Conservation (phyloP, 192 early-diverging fungal species). For the Ambispora gerdemannii region DNA sequence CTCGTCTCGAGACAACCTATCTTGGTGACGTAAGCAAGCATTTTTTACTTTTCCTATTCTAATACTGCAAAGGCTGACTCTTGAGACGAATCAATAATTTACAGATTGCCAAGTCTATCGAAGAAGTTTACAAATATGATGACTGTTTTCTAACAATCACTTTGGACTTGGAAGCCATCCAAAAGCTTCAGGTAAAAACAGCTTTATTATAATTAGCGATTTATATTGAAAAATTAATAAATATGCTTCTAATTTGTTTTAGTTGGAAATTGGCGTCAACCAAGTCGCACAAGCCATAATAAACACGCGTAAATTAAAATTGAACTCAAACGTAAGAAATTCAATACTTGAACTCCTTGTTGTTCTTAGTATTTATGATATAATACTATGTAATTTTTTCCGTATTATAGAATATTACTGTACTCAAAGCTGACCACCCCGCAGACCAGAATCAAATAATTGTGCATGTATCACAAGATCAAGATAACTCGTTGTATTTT, state of each 20-base stretch:
- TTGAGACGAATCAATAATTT: neutral
- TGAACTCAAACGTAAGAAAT: conserved; percentile 56
- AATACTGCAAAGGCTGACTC: too few species aligned
- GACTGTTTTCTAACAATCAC: conserved; percentile 77
- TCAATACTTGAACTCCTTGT: too few species aligned
- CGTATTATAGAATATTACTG: conserved; percentile 54
- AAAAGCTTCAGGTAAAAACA: conserved; percentile 63
- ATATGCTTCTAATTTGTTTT: too few species aligned
- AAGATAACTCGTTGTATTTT: conserved; percentile 60
- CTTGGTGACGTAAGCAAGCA: conserved; percentile 61
- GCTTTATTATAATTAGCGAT: conserved; percentile 1
- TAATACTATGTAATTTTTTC: neutral
- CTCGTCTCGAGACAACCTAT: conserved; percentile 87
- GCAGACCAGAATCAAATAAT: conserved; percentile 47
- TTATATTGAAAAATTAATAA: too few species aligned
- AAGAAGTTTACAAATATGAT: conserved; percentile 77
- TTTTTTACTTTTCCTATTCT: neutral
- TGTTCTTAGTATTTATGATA: too few species aligned
- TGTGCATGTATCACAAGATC: conserved; percentile 62
- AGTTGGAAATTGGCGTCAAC: conserved; percentile 82
- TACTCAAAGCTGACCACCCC: conserved; percentile 41
- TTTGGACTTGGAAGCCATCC: conserved; percentile 81
- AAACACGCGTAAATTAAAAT: conserved; percentile 82
- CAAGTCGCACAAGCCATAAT: conserved; percentile 79
- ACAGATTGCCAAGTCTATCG: conserved; percentile 86